phyloP scores from a whole-genome alignment of 1,284 basidiomycete genomes.

The Grifola frondosa region DNA sequence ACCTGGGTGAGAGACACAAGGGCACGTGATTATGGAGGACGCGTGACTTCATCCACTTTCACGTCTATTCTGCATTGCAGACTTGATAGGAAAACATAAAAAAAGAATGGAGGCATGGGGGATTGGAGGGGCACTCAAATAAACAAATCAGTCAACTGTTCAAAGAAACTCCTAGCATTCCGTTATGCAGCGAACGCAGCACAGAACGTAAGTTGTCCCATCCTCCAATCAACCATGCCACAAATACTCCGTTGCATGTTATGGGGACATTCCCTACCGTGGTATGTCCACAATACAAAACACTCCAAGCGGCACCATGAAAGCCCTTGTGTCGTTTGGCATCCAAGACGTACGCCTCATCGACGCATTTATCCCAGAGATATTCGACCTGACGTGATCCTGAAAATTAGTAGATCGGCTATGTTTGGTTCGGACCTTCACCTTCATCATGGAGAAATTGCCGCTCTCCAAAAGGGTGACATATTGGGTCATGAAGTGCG shows the following conservation, averaged over 20 bases:
- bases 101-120: too few relatives aligned
- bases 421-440: conserved; percentile 74
- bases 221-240: neutral
- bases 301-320: conserved; percentile 56
- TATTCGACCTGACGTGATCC: conserved; percentile 69
- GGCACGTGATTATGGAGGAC: too few relatives aligned
- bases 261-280: conserved; percentile 45
- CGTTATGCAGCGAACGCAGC: conserved; percentile 38
- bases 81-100: too few relatives aligned
- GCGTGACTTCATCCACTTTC: too few relatives aligned
- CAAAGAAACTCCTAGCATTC: too few relatives aligned
- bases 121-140: too few relatives aligned
- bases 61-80: too few relatives aligned
- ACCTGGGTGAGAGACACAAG: conserved; percentile 3
- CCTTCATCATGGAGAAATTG: conserved; percentile 63
- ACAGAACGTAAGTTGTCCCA: conserved; percentile 31
- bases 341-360: conserved; percentile 51
- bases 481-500: conserved; percentile 73
- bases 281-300: conserved; percentile 49
- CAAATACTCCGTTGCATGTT: conserved; percentile 7
- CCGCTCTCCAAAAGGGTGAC: conserved; percentile 69
- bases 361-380: conserved; percentile 63
- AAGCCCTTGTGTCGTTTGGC: conserved; percentile 72
- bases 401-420: conserved; percentile 70
- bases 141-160: too few relatives aligned